These are phyloP conservation scores for Bruguiera sexangula DNA, from an alignment of 345 rosid species.

Conservation along the genomic window DNA sequence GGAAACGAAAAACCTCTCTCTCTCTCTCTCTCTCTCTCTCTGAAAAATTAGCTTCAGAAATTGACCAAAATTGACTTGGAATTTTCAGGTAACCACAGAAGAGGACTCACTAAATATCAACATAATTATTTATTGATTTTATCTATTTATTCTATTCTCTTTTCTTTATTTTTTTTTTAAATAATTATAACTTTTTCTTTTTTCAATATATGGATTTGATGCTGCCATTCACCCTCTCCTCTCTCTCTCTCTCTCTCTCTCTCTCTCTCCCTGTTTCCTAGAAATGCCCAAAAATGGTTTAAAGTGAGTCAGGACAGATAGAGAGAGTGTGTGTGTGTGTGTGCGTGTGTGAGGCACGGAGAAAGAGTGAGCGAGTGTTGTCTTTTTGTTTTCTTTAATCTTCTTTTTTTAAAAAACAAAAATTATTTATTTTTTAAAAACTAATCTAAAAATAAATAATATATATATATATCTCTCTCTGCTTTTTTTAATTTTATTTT, in stretches of 20 bases:
- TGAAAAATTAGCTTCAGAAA: neutral
- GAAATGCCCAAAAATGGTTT: neutral
- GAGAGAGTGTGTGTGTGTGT: too few species aligned
- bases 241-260: neutral
- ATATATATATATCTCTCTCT: neutral
- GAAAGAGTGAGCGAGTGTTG: too few species aligned
- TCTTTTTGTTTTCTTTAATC: too few species aligned
- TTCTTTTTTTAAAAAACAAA: too few species aligned
- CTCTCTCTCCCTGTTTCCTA: neutral
- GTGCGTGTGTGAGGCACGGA: too few species aligned
- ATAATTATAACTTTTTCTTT: neutral
- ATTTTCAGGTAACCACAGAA: too few species aligned
- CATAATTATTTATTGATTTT: too few species aligned
- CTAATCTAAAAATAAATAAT: neutral
- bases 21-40: neutral
- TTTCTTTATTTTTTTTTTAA: too few species aligned
- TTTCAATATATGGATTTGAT: neutral
- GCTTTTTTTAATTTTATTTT: neutral
- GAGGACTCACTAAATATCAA: too few species aligned
- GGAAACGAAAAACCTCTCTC: neutral
- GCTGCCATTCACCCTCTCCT: neutral
- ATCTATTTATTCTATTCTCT: too few species aligned
- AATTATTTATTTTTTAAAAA: too few species aligned
- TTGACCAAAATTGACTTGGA: conserved; percentile 1
- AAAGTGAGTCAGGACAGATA: neutral